Evolutionary conservation across 768 basidiomycete species (phyloP).

Genomic region (Arthromyces matolae): DNA sequence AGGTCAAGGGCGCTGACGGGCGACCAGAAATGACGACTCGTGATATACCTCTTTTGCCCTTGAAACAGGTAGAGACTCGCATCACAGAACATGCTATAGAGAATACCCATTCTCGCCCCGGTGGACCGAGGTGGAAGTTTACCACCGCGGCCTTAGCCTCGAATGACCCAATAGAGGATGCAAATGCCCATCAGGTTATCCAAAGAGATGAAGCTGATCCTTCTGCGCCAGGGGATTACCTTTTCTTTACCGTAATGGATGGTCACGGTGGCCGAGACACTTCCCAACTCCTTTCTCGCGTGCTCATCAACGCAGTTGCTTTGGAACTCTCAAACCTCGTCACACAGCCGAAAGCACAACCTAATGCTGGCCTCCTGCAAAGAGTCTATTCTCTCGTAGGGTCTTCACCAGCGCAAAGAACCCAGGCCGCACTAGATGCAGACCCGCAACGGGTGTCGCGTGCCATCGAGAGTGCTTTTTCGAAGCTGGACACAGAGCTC

Average conservation of each 20-base stretch:
- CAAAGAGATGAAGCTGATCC: slow-evolving; percentile 58
- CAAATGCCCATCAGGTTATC: slow-evolving; percentile 68
- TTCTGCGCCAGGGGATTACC: slow-evolving; percentile 61
- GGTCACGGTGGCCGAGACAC: slow-evolving; percentile 87
- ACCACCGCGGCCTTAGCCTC: slow-evolving; percentile 77
- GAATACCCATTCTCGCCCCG: slow-evolving; percentile 44
- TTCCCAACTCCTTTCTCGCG: slow-evolving; percentile 75
- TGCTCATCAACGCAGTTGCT: slow-evolving; percentile 80
- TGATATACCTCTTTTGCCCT: slow-evolving; percentile 53
- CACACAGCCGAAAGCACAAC: slow-evolving; percentile 28
- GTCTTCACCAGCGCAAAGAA: slow-evolving; percentile 26
- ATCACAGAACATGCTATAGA: slow-evolving; percentile 51
- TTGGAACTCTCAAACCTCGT: slow-evolving; percentile 64
- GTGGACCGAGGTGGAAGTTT: slow-evolving; percentile 67
- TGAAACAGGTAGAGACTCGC: slow-evolving; percentile 51
- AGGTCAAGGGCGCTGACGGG: slow-evolving; percentile 55
- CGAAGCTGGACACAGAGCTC: slow-evolving; percentile 81
- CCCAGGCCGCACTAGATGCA: slow-evolving; percentile 24
- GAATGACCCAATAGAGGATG: slow-evolving; percentile 92
- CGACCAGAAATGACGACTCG: slow-evolving; percentile 51
- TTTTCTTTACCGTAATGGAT: slow-evolving; percentile 89
- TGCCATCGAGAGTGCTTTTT: slow-evolving; percentile 76
- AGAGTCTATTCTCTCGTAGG: slow-evolving; percentile 38
- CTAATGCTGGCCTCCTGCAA: slow-evolving; percentile 31
- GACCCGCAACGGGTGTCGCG: slow-evolving; percentile 54